Base-by-base conservation (phyloP, 768 basidiomycete genomes). In the Saitozyma sp. region DNA sequence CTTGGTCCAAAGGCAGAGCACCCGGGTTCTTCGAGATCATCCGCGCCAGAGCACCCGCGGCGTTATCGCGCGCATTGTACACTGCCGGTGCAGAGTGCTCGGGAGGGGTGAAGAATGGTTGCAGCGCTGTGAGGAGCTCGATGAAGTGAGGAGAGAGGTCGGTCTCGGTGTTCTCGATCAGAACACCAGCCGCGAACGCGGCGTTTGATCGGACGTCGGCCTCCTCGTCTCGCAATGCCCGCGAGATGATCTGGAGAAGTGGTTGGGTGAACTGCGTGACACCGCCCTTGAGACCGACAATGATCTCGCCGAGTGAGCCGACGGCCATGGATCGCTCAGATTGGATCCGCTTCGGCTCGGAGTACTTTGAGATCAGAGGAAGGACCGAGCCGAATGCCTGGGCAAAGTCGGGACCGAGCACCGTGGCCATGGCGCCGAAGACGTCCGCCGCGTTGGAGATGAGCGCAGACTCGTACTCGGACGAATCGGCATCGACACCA, bases 171-270 rank as follows among this genome's bases (percentile, higher is more conserved):
- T 92, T 86, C 81, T 94, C 91, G 66, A 97, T 85, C 59, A 99
- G 86, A 48, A 95, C 87, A 62, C 96, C 95, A 41, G 87, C 84
- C 41, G 94, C 95, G 78, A 96, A 99, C 14, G 93, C 92, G 17
- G 93, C 92, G 72, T 98, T 98, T 81, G 91, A 93, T 71, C 90
- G 87, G 9, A 98, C 94, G 80, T 98, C 95, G n/a, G 88, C 82
- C 48, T 97, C 95, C 1, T 83, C 80, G 75, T 98, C 95, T 62
- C 84, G 79, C 13, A 99, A 85, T 9, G 90, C 92, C 58, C 83
- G 84, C 79, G 88, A 88, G 82, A 96, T 89, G 59, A 98, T 85
- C 61, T 90, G 87, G 56, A 93, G 84, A 38, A 99, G 84, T 14
- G 86, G 84, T 68, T 74, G 84, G 1, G 95, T 95, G 73, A 86